Evolutionary conservation across 208 protist genomes (phyloP).

Genomic region (Crithidia fasciculata): DNA sequence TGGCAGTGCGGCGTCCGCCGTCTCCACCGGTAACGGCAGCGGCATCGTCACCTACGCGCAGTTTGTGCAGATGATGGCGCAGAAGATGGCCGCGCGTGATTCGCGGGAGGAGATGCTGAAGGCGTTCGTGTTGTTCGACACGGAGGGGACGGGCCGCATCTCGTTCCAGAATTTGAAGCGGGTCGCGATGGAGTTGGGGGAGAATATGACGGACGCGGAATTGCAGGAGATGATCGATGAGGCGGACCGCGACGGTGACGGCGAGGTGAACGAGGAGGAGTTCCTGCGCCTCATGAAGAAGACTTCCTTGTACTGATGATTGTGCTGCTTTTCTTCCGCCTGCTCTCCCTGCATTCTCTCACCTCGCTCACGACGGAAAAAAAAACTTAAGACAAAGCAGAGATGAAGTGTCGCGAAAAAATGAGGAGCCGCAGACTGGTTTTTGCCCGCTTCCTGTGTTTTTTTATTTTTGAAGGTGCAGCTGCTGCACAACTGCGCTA

Average conservation of each 20-base stretch:
- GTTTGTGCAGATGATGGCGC: slow-evolving; percentile 90
- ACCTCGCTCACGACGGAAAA: background rate
- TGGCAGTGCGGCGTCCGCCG: background rate
- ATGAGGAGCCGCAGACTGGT: too few relatives aligned
- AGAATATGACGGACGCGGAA: slow-evolving; percentile 97
- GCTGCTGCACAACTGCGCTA: too few relatives aligned
- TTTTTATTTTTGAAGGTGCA: too few relatives aligned
- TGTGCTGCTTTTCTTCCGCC: background rate
- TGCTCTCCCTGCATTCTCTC: too few relatives aligned
- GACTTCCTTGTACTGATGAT: slow-evolving; percentile 74
- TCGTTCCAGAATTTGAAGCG: slow-evolving; percentile 97
- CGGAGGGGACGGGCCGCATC: slow-evolving; percentile 95
- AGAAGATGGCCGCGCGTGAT: slow-evolving; percentile 91
- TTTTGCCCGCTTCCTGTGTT: too few relatives aligned
- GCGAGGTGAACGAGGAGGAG: slow-evolving; percentile 95
- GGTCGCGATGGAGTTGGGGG: slow-evolving; percentile 95
- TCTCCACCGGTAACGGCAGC: slow-evolving; percentile 6
- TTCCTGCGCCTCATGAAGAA: slow-evolving; percentile 97
- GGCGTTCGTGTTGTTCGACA: slow-evolving; percentile 96
- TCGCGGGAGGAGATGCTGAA: slow-evolving; percentile 95
- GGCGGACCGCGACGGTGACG: slow-evolving; percentile 95
- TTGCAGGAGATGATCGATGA: slow-evolving; percentile 98
- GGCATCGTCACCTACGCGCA: slow-evolving; percentile 81
- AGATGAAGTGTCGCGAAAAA: too few relatives aligned
- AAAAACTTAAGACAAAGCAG: background rate